Conservation (phyloP, 2,329 filamentous ascomycete species). For the Colletotrichum sp. region DNA sequence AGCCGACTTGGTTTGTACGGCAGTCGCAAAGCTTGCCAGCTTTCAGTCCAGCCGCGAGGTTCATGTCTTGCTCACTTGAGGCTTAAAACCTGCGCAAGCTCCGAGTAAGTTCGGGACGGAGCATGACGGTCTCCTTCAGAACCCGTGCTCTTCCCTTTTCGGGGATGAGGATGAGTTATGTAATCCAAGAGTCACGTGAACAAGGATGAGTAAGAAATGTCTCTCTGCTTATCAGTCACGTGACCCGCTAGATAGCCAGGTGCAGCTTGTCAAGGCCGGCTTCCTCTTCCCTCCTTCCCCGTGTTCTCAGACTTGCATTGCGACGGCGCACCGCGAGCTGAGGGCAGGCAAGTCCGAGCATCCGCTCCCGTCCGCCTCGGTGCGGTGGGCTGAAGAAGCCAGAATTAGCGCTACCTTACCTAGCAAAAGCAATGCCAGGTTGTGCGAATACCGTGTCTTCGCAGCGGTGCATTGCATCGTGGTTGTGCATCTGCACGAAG, state of each 20-base stretch:
- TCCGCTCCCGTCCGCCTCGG: neutral
- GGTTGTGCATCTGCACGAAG: neutral
- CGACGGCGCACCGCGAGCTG: neutral
- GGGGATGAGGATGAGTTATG: neutral
- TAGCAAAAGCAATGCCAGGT: neutral
- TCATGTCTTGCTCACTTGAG: neutral
- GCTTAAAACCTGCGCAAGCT: neutral
- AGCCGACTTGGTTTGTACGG: neutral
- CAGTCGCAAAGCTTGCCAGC: neutral
- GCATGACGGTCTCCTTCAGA: neutral
- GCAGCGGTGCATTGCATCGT: neutral
- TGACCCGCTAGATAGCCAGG: neutral
- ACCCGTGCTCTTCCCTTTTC: neutral
- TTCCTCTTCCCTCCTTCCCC: neutral
- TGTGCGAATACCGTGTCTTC: neutral
- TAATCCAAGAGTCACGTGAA: neutral
- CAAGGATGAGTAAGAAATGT: neutral
- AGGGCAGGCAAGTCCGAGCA: neutral
- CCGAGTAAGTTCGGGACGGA: neutral
- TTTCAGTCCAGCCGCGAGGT: neutral
- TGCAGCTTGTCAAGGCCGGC: neutral
- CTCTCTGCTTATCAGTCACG: neutral
- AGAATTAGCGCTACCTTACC: neutral
- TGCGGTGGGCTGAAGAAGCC: neutral
- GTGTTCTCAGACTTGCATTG: neutral